These are phyloP conservation scores for Alternaria burnsii DNA, from an alignment of 2,329 filamentous ascomycete species.

Conservation along the genomic window DNA sequence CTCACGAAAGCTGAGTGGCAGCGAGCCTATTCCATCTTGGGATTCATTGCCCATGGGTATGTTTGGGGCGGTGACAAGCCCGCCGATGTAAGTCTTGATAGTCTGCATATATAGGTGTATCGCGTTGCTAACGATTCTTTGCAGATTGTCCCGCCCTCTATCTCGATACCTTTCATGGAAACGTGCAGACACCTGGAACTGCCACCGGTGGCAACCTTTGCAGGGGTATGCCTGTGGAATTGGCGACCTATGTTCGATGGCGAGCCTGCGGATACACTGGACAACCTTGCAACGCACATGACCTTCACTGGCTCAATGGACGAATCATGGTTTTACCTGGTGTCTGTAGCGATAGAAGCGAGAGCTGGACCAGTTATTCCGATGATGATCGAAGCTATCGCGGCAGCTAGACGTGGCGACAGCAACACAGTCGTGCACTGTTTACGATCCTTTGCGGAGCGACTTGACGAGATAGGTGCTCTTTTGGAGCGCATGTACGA, in stretches of 20 bases:
- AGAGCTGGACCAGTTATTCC: slow-evolving; percentile 86
- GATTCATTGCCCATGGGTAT: slow-evolving; percentile 84
- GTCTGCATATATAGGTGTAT: slow-evolving; percentile 1
- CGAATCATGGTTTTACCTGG: slow-evolving; percentile 98
- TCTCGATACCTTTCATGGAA: slow-evolving; percentile 82
- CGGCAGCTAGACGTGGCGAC: slow-evolving; percentile 77
- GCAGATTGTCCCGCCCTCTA: slow-evolving; percentile 75
- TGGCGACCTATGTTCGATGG: slow-evolving; percentile 89
- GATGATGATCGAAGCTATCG: slow-evolving; percentile 87
- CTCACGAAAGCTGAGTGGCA: slow-evolving; percentile 90
- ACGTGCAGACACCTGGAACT: slow-evolving; percentile 82
- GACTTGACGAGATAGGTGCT: slow-evolving; percentile 81
- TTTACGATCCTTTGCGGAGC: slow-evolving; percentile 84
- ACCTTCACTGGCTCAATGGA: slow-evolving; percentile 95
- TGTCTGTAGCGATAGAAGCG: slow-evolving; percentile 95
- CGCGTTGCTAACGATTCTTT: slow-evolving; percentile 26
- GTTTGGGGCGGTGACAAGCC: slow-evolving; percentile 86
- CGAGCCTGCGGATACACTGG: slow-evolving; percentile 81
- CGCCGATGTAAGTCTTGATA: slow-evolving; percentile 65
- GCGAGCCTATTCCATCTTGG: slow-evolving; percentile 80
- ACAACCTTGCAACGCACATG: slow-evolving; percentile 86
- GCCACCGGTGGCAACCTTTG: slow-evolving; percentile 92
- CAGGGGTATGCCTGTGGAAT: slow-evolving; percentile 93
- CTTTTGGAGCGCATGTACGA: slow-evolving; percentile 92
- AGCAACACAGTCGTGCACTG: slow-evolving; percentile 75